Conservation (phyloP, 202 grass and related monocot genomes). For the Alloteropsis angusta region DNA sequence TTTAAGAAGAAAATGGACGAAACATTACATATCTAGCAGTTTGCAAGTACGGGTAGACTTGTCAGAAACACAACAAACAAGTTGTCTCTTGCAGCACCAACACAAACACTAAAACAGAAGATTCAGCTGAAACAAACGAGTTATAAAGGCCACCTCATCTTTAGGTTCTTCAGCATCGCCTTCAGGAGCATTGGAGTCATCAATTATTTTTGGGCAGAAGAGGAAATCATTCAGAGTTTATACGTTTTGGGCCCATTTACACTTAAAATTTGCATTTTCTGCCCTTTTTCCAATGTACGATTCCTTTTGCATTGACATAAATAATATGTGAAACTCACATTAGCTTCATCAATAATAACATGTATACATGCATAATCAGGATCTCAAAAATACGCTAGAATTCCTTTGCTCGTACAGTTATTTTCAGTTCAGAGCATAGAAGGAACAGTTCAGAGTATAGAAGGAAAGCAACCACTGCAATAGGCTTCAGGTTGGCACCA, state of each 20-base stretch:
- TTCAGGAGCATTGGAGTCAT: slow-evolving; percentile 29
- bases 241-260: background rate
- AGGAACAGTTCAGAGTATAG: background rate
- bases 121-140: background rate
- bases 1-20: background rate
- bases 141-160: slow-evolving; percentile 1
- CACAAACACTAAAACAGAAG: slow-evolving; percentile 13
- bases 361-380: background rate
- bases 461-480: background rate
- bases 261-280: background rate
- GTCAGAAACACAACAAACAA: slow-evolving; percentile 20
- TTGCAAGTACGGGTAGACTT: background rate
- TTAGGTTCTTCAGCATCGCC: slow-evolving; percentile 23
- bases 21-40: background rate
- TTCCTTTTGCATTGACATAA: background rate
- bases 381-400: background rate
- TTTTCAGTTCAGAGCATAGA: background rate
- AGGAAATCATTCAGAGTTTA: background rate
- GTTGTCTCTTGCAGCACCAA: background rate
- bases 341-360: background rate
- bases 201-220: background rate
- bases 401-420: background rate
- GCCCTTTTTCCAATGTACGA: background rate
- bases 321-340: background rate
- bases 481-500: background rate